These are phyloP conservation scores for Ascochyta pisi DNA, from an alignment of 2,329 filamentous ascomycete species.

Conservation along the genomic window DNA sequence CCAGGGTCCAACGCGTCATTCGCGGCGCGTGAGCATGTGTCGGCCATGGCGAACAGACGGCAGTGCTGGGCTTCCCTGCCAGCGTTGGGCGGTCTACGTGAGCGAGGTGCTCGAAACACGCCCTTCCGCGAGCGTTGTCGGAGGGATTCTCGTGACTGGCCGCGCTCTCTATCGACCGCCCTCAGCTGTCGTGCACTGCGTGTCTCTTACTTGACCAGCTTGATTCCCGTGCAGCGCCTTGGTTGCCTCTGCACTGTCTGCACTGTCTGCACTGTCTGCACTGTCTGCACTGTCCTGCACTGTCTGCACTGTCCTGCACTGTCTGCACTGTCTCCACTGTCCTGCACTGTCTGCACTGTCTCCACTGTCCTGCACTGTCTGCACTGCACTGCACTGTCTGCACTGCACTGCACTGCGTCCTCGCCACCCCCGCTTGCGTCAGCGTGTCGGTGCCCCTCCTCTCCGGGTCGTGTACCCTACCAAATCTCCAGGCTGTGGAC, in stretches of 20 bases:
- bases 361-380: no score
- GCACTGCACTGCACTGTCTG: background rate
- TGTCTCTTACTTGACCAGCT: constrained; percentile 1
- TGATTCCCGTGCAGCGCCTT: background rate
- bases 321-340: no score
- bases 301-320: no score
- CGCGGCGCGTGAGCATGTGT: constrained; percentile 6
- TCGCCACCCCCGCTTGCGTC: constrained; percentile 8
- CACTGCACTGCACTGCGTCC: constrained; percentile 7
- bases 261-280: no score
- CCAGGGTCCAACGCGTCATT: background rate
- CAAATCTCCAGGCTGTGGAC: constrained; percentile 22
- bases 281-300: no score
- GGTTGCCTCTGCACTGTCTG: no score
- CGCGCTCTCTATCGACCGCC: background rate
- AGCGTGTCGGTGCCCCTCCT: constrained; percentile 31
- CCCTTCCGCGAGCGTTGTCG: constrained; percentile 1
- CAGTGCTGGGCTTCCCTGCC: background rate
- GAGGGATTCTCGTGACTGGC: constrained; percentile 14
- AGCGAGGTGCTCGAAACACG: constrained; percentile 1
- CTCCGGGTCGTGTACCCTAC: constrained; percentile 28
- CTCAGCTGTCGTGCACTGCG: background rate
- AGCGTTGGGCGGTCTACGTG: background rate
- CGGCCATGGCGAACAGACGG: background rate
- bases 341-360: no score